Conservation (phyloP, 768 basidiomycete genomes). For the Clavaria fumosa region DNA sequence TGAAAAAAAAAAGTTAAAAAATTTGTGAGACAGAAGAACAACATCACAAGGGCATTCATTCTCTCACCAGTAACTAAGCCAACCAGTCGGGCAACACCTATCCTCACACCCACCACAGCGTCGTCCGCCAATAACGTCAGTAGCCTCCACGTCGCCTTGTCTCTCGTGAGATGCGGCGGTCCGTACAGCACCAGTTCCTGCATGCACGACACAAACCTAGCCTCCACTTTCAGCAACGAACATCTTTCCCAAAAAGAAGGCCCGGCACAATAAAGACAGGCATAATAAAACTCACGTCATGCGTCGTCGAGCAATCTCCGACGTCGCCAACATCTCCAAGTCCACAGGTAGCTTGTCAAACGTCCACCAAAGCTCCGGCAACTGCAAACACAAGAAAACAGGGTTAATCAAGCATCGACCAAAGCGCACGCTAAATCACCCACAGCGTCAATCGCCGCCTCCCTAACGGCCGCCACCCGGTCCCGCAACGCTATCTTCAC, state of each 20-base stretch:
- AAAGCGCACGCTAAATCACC: too few species aligned
- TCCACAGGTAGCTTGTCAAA: constrained; percentile 23
- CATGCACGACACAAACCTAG: constrained; percentile 61
- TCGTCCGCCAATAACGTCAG: constrained; percentile 48
- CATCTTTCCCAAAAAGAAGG: too few species aligned
- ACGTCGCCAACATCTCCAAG: constrained; percentile 29
- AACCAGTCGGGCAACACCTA: constrained; percentile 66
- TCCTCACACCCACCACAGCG: constrained; percentile 66
- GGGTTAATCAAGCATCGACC: not conserved
- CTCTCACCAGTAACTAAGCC: constrained; percentile 36
- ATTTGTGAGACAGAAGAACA: not conserved
- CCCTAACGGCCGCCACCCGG: constrained; percentile 70
- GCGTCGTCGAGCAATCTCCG: constrained; percentile 39
- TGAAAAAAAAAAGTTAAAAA: not conserved
- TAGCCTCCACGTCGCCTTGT: too few species aligned
- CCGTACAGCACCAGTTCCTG: constrained; percentile 45
- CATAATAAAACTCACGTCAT: constrained; percentile 43
- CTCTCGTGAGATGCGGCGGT: too few species aligned
- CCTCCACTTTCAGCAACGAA: too few species aligned
- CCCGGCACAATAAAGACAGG: too few species aligned
- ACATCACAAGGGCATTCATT: not conserved
- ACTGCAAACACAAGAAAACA: too few species aligned
- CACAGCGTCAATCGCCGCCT: constrained; percentile 52
- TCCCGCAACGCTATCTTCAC: constrained; percentile 55
- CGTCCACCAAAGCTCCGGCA: constrained; percentile 14